Base-by-base conservation (phyloP, 2,329 filamentous ascomycete genomes). In the Byssoonygena ceratinophila region DNA sequence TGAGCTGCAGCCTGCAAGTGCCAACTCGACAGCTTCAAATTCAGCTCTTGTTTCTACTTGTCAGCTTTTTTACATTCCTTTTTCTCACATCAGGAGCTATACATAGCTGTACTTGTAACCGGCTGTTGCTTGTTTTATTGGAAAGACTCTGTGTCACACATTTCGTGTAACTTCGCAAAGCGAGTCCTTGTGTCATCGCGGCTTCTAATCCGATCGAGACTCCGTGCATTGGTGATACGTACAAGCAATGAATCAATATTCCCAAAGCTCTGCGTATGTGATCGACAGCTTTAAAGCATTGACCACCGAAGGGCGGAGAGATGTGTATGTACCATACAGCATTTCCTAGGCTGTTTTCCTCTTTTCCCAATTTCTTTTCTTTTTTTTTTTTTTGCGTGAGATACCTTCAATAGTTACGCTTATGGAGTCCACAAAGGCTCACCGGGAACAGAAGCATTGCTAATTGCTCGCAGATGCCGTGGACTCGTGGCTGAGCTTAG, bases 401-500 rank as follows among this genome's bases (percentile, higher is more conserved):
- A n/a, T n/a, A n/a, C n/a, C n/a, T 37, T 16, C 11, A n/a, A 7
- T 4, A 7, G 6, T n/a, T 12, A 37, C 34, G 14, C 34, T 16
- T 31, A n/a, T n/a, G n/a, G n/a, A n/a, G n/a, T n/a, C n/a, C n/a
- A n/a, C 34, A 37, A 37, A 37, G 34, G 6, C n/a, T 4, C n/a
- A 6, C 14, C 4, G n/a, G 36, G 18, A 4, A 12, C 32, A n/a
- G 32, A 16, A 18, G 6, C 14, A 29, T 22, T 27, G 23, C 40
- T 44, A 12, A 44, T 32, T 20, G 20, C 36, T 45, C 22, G 12
- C 56, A 69, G 67, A 29, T 61, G 60, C 29, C 59, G 57, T 39
- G 58, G 55, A 5, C 57, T 70, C 23, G 39, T 69, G 29, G 55
- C 62, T 37, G 55, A 61, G 22, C 54, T 70, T 23, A 46, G 32